Evolutionary conservation across 2,329 filamentous ascomycete species (phyloP), one percentile per base, ranked within the genome.

Genomic region (Colletotrichum orchidophilum): DNA sequence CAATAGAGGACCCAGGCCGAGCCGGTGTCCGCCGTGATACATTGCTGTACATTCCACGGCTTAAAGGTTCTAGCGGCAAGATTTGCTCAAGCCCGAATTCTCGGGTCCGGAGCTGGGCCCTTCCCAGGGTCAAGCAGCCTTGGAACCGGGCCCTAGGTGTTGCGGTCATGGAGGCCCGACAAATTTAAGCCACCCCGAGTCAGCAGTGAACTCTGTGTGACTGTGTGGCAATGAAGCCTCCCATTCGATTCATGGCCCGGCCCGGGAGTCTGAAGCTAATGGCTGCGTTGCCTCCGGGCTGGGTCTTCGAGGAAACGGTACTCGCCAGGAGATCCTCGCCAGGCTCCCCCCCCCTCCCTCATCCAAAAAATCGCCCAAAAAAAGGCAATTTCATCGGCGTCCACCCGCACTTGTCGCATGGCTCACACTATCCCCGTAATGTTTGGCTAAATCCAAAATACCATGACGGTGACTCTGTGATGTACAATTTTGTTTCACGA

Each of bases 221-320:
- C 13, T 27, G 15, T 21, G 39, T 21, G 39, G 21, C 18, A 9
- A 18, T 18, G 39, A 39, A 39, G 39, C 39, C 39, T 18, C 39
- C 21, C 39, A 21, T 27, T 33, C 26, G 55, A 57, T 50, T 50
- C 63, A 24, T 70, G 63, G 58, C 53, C 46, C 68, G 68, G 57
- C 39, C 68, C 68, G 63, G 54, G 52, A 55, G 35, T 66, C 60
- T 65, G 42, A 53, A 31, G 5, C n/a, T 21, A 27, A 18, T 46
- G 26, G 68, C 13, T 52, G 49, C 26, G 26, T 31, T 46, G 13
- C 49, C 26, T 52, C 42, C 39, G 21, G 29, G 33, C 33, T 39
- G 31, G 54, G 31, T 58, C 31, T 33, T 35, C 29, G 27, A 24
- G 13, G 11, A 49, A 13, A 27, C 12, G 26, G 13, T 18, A 8